Evolutionary conservation across 2,329 filamentous ascomycete genomes (phyloP).

Genomic region (Metarhizium humberi): DNA sequence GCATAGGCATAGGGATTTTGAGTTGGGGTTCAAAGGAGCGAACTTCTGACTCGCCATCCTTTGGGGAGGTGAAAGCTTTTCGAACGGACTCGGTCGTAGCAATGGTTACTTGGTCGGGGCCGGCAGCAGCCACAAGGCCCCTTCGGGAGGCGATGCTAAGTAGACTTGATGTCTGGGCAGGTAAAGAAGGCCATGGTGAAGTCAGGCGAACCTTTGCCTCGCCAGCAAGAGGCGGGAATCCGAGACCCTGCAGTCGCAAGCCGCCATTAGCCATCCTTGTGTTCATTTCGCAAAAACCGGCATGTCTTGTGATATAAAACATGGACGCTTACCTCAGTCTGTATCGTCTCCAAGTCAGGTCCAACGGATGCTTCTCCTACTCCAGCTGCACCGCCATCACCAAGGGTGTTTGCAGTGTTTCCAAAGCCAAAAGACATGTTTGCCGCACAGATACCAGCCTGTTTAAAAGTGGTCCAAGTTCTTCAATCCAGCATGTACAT

Average conservation of each 20-base stretch:
- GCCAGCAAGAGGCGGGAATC: conserved; percentile 71
- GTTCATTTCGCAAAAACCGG: not conserved
- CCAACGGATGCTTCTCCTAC: conserved; percentile 36
- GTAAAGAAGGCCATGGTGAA: conserved; percentile 66
- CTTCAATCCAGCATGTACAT: conserved; percentile 10
- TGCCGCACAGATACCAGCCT: conserved; percentile 27
- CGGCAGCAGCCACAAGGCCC: conserved; percentile 79
- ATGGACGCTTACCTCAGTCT: conserved; percentile 58
- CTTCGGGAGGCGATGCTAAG: conserved; percentile 72
- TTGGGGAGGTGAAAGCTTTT: conserved; percentile 57
- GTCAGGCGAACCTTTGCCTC: conserved; percentile 79
- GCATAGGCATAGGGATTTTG: conserved; percentile 60
- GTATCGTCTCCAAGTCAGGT: conserved; percentile 64
- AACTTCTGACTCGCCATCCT: conserved; percentile 53
- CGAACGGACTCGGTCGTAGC: conserved; percentile 70
- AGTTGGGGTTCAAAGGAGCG: conserved; percentile 65
- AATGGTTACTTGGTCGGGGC: conserved; percentile 69
- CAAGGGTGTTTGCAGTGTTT: conserved; percentile 31
- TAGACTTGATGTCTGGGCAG: conserved; percentile 70
- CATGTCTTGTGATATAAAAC: not conserved
- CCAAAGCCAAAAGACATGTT: conserved; percentile 59
- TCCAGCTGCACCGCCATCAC: conserved; percentile 26
- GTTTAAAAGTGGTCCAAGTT: conserved; percentile 15
- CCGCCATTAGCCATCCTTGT: not conserved
- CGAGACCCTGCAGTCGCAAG: conserved; percentile 49